Evolutionary conservation across 495 filamentous ascomycete species (phyloP), one percentile per base, ranked within the genome.

Genomic region (Cercophora samala): DNA sequence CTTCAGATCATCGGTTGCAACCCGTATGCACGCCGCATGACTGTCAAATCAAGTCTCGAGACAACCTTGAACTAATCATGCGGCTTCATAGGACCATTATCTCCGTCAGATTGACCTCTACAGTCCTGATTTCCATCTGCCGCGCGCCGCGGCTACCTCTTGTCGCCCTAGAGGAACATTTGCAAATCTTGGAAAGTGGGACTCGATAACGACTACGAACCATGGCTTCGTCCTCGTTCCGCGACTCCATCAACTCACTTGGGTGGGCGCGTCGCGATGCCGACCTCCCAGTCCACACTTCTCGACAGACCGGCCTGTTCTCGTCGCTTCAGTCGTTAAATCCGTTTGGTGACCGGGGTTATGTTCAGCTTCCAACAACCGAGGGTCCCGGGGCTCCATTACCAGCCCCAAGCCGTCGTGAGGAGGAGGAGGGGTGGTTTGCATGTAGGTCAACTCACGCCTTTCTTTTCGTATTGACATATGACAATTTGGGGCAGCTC

Each of bases 341-440:
- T 73, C 95, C 94, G 4, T 97, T 98, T 76, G 87, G 91, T 46
- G 85, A 88, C 76, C 86, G 89, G 73, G 95, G 95, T 71, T 96
- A 96, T 88, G 88, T 97, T 68, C 88, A 91, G 80, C 87, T 99
- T 51, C 95, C 95, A 60, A 96, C 91, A 73, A 90, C 78, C 59
- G 93, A 97, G 77, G 85, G 80, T 62, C 86, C 92, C 37, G 95
- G 93, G 55, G 92, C 94, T 66, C 93, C 93, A 51, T 81, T 97
- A 25, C 94, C 94, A 52, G 93, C 94, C 64, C 84, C 92, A 64
- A 92, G 70, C 74, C 86, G 95, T 70, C 86, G 93, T 65, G 93
- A 97, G 69, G 95, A 98, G 79, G 95, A 99, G 70, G 95, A 97
- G 77, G 91, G 88, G 60, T 97, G 91, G 87, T 93, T 99, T 86